Evolutionary conservation across 495 filamentous ascomycete genomes (phyloP), one percentile per base, ranked within the genome.

Genomic region (Penicillium manginii): DNA sequence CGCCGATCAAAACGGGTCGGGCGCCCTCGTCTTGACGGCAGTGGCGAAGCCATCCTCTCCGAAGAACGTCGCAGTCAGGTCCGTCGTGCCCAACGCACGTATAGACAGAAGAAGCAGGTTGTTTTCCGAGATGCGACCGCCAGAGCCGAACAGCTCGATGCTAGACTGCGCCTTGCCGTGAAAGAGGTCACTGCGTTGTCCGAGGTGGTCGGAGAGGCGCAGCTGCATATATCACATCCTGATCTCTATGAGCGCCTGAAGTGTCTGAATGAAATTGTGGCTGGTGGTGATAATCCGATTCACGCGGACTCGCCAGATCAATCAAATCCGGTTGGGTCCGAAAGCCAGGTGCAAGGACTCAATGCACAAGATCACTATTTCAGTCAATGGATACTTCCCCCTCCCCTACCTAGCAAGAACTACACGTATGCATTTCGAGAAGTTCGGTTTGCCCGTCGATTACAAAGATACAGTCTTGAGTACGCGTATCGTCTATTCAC

Each of bases 391-490:
- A 8, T 15, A 43, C 33, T 43, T 17, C 18, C 1, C 14, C 18
- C 43, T 23, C 19, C 43, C 9, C 14, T 47, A 15, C 14, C 43
- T 11, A 11, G 6, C 2, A 23, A 26, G 19, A 22, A 47, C 4
- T 23, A 47, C 19, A 47, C 43, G 6, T 47, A 47, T 15, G 18
- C 43, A 12, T 47, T 47, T 26, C 43, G 21, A n/a, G 43, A 47
- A 47, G 9, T 14, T 14, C 8, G 18, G 5, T 47, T 47, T 10
- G 43, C 43, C 23, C 43, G 43, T 14, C 18, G 19, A 23, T 23
- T 47, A 22, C 43, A 47, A n/a, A 17, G 43, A 47, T 47, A 47
- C 21, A 22, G 43, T 15, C 43, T 47, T 15, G 43, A 47, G 43
- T n/a, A 47, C 19, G 19, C 43, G 7, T 47, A 22, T 47, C 43